A percentile compares a stretch with the other conserved stretches of the same genome.
phyloP scores from a whole-genome alignment of 2,329 filamentous ascomycete genomes.

The Fusarium odoratissimum region DNA sequence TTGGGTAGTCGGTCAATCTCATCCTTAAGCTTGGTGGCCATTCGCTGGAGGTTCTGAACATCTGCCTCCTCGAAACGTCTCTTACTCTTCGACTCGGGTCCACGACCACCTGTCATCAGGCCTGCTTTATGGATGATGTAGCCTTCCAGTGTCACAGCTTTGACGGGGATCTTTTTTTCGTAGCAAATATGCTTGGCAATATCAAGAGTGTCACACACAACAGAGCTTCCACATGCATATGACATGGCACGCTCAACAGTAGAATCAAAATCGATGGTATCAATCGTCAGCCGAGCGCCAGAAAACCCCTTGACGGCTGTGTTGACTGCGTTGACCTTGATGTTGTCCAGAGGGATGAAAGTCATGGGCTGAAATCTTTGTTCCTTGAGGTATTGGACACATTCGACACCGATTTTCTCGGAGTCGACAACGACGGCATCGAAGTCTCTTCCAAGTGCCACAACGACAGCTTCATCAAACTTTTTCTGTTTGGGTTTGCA shows the following conservation, averaged over 20 bases:
- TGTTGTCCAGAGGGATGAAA: constrained; percentile 96
- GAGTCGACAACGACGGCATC: constrained; percentile 96
- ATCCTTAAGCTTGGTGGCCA: constrained; percentile 79
- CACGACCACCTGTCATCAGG: constrained; percentile 94
- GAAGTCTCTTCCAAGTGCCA: constrained; percentile 91
- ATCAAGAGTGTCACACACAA: constrained; percentile 89
- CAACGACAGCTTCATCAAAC: constrained; percentile 91
- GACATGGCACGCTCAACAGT: constrained; percentile 91
- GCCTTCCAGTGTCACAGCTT: constrained; percentile 95
- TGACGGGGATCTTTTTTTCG: constrained; percentile 84
- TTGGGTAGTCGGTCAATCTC: constrained; percentile 86
- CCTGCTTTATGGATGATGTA: constrained; percentile 97
- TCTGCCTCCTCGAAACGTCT: constrained; percentile 91
- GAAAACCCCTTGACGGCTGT: constrained; percentile 90
- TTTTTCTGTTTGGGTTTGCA: constrained; percentile 98
- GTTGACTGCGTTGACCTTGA: constrained; percentile 92
- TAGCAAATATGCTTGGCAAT: constrained; percentile 93
- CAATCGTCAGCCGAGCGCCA: constrained; percentile 88
- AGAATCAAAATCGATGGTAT: constrained; percentile 94
- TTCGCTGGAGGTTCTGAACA: constrained; percentile 82
- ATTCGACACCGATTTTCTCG: constrained; percentile 92
- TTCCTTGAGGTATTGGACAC: constrained; percentile 93
- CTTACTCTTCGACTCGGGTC: constrained; percentile 79
- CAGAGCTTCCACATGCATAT: constrained; percentile 93
- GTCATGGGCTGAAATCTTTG: constrained; percentile 89